These are phyloP conservation scores for Aspergillus arachidicola DNA, from an alignment of 2,329 filamentous ascomycete genomes.

Conservation along the genomic window DNA sequence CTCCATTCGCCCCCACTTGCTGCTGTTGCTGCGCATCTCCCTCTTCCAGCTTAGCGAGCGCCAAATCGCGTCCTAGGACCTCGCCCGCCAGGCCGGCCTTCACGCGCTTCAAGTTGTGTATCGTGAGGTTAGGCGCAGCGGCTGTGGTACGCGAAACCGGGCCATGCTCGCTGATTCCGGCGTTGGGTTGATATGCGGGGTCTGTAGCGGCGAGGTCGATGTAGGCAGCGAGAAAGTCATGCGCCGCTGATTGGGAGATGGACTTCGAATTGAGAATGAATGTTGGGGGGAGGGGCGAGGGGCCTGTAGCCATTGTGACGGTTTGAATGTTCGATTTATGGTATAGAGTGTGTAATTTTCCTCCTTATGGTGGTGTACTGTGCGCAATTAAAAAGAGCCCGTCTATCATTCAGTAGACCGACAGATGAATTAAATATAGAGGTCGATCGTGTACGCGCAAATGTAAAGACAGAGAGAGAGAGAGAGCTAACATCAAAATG, in stretches of 20 bases:
- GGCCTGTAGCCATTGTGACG: slow-evolving; percentile 39
- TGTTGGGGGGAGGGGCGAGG: slow-evolving; percentile 41
- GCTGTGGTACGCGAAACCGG: slow-evolving; percentile 46
- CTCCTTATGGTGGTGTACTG: neutral
- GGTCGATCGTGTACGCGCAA: neutral
- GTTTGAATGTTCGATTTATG: neutral
- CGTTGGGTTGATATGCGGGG: slow-evolving; percentile 47
- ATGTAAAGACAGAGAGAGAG: neutral
- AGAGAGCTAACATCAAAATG: neutral
- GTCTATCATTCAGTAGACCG: neutral
- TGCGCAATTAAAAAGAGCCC: neutral
- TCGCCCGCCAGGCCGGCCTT: slow-evolving; percentile 48
- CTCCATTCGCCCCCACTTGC: slow-evolving; percentile 31
- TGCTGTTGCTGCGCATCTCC: slow-evolving; percentile 34
- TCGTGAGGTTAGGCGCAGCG: slow-evolving; percentile 43
- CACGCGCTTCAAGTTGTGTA: slow-evolving; percentile 50
- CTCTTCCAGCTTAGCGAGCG: slow-evolving; percentile 39
- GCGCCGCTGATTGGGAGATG: slow-evolving; percentile 42
- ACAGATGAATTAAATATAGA: neutral
- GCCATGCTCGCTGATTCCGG: slow-evolving; percentile 47
- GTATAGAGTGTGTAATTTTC: neutral
- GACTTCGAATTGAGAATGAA: slow-evolving; percentile 37
- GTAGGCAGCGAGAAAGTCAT: slow-evolving; percentile 47
- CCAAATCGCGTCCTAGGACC: slow-evolving; percentile 44
- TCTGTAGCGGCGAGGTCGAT: slow-evolving; percentile 45